phyloP scores from a whole-genome alignment of 306 rosid genomes.

The Erythrophleum fordii region DNA sequence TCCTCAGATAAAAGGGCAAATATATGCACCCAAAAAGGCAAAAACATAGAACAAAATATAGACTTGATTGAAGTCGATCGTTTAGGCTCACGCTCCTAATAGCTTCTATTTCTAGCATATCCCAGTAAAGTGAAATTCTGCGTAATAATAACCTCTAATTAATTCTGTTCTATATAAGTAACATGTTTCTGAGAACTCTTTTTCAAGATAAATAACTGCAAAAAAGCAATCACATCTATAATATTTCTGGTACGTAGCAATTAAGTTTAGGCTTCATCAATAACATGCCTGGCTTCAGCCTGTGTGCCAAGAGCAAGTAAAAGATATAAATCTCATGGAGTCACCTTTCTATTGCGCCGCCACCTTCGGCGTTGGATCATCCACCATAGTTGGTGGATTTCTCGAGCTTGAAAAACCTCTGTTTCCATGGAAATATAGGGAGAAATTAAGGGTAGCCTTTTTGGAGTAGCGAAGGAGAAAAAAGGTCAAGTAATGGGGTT shows the following conservation, averaged over 20 bases:
- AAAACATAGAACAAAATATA: not conserved
- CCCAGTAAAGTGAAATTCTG: not conserved
- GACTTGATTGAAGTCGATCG: not conserved
- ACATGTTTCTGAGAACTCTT: constrained; percentile 30
- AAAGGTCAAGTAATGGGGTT: constrained; percentile 31
- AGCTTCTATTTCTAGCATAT: not conserved
- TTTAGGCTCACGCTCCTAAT: not conserved
- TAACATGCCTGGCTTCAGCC: constrained; percentile 69
- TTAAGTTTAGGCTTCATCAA: constrained; percentile 33
- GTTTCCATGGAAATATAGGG: constrained; percentile 29
- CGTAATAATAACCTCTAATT: not conserved
- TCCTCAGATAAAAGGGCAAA: not conserved
- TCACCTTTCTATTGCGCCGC: constrained; percentile 31
- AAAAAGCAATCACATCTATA: not conserved
- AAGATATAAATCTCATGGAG: constrained; percentile 24
- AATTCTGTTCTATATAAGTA: not conserved
- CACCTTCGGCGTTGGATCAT: constrained; percentile 38
- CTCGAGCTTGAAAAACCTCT: constrained; percentile 13
- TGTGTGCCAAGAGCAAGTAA: constrained; percentile 52
- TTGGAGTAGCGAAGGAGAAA: no score
- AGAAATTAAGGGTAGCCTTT: not conserved
- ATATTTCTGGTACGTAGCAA: not conserved
- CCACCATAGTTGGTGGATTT: constrained; percentile 39
- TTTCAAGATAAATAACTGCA: not conserved
- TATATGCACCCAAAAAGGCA: not conserved